Conservation (phyloP, 202 grass and related monocot genomes). For the Schoenoplectus triqueter region DNA sequence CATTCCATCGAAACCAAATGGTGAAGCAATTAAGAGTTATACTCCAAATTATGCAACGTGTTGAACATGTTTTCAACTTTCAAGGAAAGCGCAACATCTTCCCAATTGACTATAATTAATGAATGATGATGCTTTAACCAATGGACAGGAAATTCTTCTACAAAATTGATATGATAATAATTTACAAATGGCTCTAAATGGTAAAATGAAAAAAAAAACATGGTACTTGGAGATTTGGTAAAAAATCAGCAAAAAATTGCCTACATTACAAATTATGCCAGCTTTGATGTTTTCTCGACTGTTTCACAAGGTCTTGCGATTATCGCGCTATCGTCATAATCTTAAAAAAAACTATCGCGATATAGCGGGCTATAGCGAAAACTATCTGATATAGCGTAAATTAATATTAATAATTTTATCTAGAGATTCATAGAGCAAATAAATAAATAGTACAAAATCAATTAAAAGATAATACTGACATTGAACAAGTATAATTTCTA, state of each 20-base stretch:
- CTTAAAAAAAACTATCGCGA: no score
- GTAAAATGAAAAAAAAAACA: background rate
- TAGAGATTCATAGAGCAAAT: no score
- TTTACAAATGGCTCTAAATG: constrained; percentile 1
- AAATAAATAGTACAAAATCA: no score
- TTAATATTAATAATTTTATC: no score
- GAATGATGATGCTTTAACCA: background rate
- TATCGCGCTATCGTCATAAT: no score
- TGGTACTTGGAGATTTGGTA: background rate
- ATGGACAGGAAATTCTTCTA: background rate
- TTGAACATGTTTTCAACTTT: background rate
- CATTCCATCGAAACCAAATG: background rate
- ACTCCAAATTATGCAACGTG: background rate
- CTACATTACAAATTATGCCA: constrained; percentile 54
- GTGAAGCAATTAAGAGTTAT: background rate
- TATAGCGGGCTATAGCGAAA: no score
- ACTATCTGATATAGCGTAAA: no score
- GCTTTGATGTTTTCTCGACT: constrained; percentile 68
- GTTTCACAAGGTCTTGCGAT: no score
- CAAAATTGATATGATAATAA: constrained; percentile 33
- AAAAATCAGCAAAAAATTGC: background rate
- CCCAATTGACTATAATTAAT: constrained; percentile 20
- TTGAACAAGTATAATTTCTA: no score
- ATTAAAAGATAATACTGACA: no score
- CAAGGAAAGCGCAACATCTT: background rate